A percentile compares a stretch with the other conserved stretches of the same genome.
phyloP scores from a whole-genome alignment of 306 rosid genomes.

The Lablab purpureus region DNA sequence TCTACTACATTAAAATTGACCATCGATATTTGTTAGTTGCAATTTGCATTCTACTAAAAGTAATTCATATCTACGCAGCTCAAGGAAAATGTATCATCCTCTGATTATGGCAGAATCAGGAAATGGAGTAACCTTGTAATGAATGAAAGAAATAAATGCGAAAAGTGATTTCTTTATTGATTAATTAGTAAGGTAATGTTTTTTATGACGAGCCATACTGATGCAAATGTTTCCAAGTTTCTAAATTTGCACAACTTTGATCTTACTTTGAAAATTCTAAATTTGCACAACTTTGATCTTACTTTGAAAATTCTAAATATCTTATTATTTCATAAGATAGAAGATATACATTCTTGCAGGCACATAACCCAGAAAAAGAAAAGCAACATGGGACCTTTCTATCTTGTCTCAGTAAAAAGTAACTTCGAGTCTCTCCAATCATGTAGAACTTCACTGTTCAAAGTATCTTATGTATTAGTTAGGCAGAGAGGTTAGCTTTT shows the following conservation, averaged over 20 bases:
- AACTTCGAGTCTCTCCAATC: background rate
- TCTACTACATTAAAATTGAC: background rate
- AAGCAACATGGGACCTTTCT: slow-evolving; percentile 6
- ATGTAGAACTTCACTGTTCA: slow-evolving; percentile 15
- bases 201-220: too few species aligned
- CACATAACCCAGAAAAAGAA: slow-evolving; percentile 9
- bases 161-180: background rate
- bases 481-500: slow-evolving; percentile 51
- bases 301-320: background rate
- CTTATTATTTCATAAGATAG: background rate
- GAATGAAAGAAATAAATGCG: background rate
- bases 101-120: background rate
- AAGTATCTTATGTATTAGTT: background rate
- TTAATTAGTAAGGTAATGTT: background rate
- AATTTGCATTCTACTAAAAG: background rate
- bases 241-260: background rate
- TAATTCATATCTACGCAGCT: background rate
- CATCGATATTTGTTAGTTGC: background rate
- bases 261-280: background rate
- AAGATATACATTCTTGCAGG: slow-evolving; percentile 10
- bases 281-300: background rate
- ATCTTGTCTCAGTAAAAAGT: background rate
- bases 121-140: background rate
- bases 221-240: background rate
- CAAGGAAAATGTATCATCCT: background rate